Percentiles rank a stretch among this genome's conserved stretches.
Conservation (phyloP, 495 filamentous ascomycete genomes). For the Penicillium herquei region DNA sequence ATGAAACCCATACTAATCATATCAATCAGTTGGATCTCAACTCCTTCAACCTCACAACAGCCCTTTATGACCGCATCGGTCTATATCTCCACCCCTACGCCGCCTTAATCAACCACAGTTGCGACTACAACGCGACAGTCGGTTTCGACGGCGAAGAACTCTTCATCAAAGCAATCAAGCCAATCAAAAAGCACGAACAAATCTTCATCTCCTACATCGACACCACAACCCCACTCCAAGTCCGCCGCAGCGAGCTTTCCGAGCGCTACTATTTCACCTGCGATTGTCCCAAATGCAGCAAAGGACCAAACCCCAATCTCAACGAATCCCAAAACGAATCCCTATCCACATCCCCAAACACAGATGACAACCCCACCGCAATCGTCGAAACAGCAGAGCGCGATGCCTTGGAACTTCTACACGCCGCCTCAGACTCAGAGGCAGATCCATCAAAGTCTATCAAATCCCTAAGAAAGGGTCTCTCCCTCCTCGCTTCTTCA, state of each 20-base stretch:
- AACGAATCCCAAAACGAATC: constrained; percentile 21
- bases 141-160: constrained; percentile 56
- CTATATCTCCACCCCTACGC: constrained; percentile 58
- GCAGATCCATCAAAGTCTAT: constrained; percentile 16
- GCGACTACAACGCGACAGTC: constrained; percentile 64
- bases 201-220: constrained; percentile 71
- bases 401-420: constrained; percentile 28
- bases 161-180: constrained; percentile 42
- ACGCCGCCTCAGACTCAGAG: constrained; percentile 13
- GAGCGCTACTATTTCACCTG: constrained; percentile 67
- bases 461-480: constrained; percentile 20
- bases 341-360: neutral
- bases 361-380: constrained; percentile 13
- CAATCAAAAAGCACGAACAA: constrained; percentile 56
- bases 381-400: constrained; percentile 19
- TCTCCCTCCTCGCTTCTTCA: constrained; percentile 22
- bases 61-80: constrained; percentile 59
- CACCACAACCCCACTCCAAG: constrained; percentile 46
- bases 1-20: neutral
- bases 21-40: constrained; percentile 44
- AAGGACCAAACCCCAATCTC: constrained; percentile 15
- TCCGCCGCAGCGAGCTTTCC: constrained; percentile 51
- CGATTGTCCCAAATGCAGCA: constrained; percentile 53
- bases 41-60: constrained; percentile 58
- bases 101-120: constrained; percentile 67